These are phyloP conservation scores for Metroxylon sagu DNA, from an alignment of 176 grass and related monocot species.

Conservation along the genomic window DNA sequence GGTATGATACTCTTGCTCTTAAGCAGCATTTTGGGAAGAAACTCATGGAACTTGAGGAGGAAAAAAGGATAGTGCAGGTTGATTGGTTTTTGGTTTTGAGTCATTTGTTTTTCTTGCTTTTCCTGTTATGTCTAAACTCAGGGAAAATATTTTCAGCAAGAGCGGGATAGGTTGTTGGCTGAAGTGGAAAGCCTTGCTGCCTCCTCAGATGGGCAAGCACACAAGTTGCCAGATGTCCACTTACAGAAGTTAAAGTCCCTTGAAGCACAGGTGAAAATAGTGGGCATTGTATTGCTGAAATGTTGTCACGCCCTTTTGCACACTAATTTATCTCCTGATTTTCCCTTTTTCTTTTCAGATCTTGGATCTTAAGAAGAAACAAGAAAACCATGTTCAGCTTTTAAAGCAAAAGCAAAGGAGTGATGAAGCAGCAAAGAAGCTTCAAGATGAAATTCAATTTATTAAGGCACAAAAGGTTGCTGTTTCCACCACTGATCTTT, in stretches of 20 bases:
- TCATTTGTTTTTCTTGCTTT: slow-evolving; percentile 1
- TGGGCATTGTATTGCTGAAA: no score
- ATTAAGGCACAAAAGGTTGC: slow-evolving; percentile 88
- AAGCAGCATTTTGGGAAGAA: slow-evolving; percentile 96
- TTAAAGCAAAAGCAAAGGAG: slow-evolving; percentile 98
- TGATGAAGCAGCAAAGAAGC: slow-evolving; percentile 93
- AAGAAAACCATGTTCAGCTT: slow-evolving; percentile 93
- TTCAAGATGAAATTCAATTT: slow-evolving; percentile 98
- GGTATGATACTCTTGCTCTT: slow-evolving; percentile 76
- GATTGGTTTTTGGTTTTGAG: slow-evolving; percentile 11
- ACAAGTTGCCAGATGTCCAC: slow-evolving; percentile 78
- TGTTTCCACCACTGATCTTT: slow-evolving; percentile 3
- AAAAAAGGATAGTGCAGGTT: slow-evolving; percentile 90
- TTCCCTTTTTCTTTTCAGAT: slow-evolving; percentile 42
- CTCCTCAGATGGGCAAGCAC: slow-evolving; percentile 58
- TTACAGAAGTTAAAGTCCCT: slow-evolving; percentile 88
- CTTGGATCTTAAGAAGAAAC: slow-evolving; percentile 93
- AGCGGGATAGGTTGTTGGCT: slow-evolving; percentile 88
- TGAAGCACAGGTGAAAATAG: slow-evolving; percentile 69
- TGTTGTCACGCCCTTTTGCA: no score
- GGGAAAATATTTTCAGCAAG: slow-evolving; percentile 56
- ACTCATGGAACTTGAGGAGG: slow-evolving; percentile 92
- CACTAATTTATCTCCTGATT: no score
- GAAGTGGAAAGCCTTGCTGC: slow-evolving; percentile 91
- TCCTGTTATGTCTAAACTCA: slow-evolving; percentile 16